Conservation (phyloP, 768 basidiomycete genomes). For the Pleurotus tuoliensis region DNA sequence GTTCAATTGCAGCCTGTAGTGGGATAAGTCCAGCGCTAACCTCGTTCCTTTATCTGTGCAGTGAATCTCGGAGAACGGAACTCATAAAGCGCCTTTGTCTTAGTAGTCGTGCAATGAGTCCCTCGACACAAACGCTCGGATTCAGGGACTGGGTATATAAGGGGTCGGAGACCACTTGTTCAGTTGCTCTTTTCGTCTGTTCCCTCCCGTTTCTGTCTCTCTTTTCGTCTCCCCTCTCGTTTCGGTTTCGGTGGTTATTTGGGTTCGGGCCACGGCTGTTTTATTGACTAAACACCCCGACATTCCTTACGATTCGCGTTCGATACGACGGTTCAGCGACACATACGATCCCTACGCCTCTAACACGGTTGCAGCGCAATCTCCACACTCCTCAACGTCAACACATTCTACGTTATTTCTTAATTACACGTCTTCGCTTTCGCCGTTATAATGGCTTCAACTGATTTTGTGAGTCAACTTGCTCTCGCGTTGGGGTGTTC, state of each 20-base stretch:
- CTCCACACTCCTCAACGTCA: neutral
- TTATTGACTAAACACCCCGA: neutral
- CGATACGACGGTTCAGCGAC: neutral
- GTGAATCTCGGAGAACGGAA: neutral
- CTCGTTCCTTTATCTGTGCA: neutral
- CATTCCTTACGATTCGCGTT: neutral
- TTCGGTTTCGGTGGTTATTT: neutral
- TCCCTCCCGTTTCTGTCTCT: neutral
- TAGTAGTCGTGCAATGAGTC: neutral
- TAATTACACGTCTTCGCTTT: slow-evolving; percentile 7
- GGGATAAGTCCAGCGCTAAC: neutral
- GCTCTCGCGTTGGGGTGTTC: neutral
- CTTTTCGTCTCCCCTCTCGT: neutral
- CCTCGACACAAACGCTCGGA: neutral
- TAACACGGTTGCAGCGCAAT: neutral
- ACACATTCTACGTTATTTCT: neutral
- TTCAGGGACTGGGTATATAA: slow-evolving; percentile 1
- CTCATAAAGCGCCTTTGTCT: slow-evolving; percentile 1
- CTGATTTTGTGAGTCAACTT: neutral
- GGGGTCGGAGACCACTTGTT: neutral
- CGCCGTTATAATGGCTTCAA: neutral
- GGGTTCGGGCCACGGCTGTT: neutral
- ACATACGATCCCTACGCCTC: neutral
- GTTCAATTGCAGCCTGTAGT: neutral
- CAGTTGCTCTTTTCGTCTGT: slow-evolving; percentile 1